Percentiles rank a stretch among this genome's conserved stretches.
phyloP scores from a whole-genome alignment of 768 basidiomycete species.

The Tricholoma flavovirens region DNA sequence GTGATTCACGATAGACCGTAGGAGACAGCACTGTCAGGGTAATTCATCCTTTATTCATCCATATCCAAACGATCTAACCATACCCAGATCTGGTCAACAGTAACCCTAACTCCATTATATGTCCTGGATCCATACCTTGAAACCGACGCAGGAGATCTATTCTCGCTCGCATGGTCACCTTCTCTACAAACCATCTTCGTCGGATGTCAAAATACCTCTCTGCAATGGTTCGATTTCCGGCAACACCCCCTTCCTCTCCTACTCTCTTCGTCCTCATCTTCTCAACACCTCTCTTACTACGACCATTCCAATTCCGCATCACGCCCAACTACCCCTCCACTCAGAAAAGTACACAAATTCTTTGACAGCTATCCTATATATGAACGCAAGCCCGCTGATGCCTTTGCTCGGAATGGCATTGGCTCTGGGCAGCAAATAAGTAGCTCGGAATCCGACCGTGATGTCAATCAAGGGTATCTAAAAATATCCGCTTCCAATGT shows the following conservation, averaged over 20 bases:
- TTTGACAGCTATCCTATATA: slow-evolving; percentile 85
- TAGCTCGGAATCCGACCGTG: slow-evolving; percentile 28
- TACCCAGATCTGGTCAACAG: slow-evolving; percentile 76
- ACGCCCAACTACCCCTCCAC: slow-evolving; percentile 27
- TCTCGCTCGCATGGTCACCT: slow-evolving; percentile 76
- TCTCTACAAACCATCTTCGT: slow-evolving; percentile 68
- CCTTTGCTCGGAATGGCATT: slow-evolving; percentile 53
- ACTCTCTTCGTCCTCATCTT: slow-evolving; percentile 9
- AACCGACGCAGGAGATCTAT: slow-evolving; percentile 80
- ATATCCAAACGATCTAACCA: slow-evolving; percentile 6
- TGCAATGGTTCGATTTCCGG: slow-evolving; percentile 79
- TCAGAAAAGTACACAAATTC: slow-evolving; percentile 74
- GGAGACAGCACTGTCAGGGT: slow-evolving; percentile 89
- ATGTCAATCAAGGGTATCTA: slow-evolving; percentile 33
- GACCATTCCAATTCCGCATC: slow-evolving; percentile 18
- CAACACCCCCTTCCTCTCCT: slow-evolving; percentile 12
- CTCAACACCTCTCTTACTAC: slow-evolving; percentile 8
- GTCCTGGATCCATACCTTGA: slow-evolving; percentile 75
- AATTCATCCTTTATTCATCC: slow-evolving; percentile 18
- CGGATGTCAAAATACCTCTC: slow-evolving; percentile 89
- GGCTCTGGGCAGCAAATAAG: slow-evolving; percentile 16
- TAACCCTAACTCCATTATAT: slow-evolving; percentile 58
- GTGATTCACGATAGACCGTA: slow-evolving; percentile 22
- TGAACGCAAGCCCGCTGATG: slow-evolving; percentile 61
- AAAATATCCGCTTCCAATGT: slow-evolving; percentile 65